Percentiles rank a stretch among this genome's conserved stretches.
These are phyloP conservation scores for Lepraria neglecta DNA, from an alignment of 495 filamentous ascomycete genomes.

Conservation along the genomic window DNA sequence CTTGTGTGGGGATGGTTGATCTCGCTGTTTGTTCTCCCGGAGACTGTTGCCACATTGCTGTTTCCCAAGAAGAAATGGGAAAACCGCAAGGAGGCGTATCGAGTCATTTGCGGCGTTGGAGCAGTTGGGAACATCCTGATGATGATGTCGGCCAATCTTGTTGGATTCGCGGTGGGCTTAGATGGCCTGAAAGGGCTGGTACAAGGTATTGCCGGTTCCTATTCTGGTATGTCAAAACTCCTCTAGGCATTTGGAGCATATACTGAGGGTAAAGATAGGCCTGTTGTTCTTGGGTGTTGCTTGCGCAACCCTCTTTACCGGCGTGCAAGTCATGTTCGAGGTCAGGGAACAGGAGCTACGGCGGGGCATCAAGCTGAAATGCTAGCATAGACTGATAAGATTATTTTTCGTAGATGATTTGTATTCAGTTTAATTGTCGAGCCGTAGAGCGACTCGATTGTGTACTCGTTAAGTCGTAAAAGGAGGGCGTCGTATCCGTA, in stretches of 20 bases:
- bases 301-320: conserved; percentile 70
- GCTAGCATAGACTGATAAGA: conserved; percentile 40
- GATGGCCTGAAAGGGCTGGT: conserved; percentile 78
- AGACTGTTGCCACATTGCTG: conserved; percentile 60
- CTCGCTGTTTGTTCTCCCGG: conserved; percentile 86
- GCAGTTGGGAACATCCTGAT: conserved; percentile 81
- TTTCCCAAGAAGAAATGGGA: conserved; percentile 71
- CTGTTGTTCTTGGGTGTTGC: conserved; percentile 64
- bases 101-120: conserved; percentile 77
- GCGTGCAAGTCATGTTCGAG: conserved; percentile 95
- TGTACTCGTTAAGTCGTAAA: too few relatives aligned
- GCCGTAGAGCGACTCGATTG: background rate
- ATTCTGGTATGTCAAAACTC: conserved; percentile 47
- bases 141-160: conserved; percentile 94
- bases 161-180: conserved; percentile 87
- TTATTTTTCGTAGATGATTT: background rate
- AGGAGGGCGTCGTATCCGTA: background rate
- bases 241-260: background rate
- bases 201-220: conserved; percentile 64
- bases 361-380: conserved; percentile 79
- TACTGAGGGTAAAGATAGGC: conserved; percentile 36
- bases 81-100: conserved; percentile 58
- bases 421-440: background rate
- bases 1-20: conserved; percentile 97
- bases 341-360: conserved; percentile 75